Base-by-base conservation (phyloP, 106 monocot species). In the Phalaenopsis equestris region DNA sequence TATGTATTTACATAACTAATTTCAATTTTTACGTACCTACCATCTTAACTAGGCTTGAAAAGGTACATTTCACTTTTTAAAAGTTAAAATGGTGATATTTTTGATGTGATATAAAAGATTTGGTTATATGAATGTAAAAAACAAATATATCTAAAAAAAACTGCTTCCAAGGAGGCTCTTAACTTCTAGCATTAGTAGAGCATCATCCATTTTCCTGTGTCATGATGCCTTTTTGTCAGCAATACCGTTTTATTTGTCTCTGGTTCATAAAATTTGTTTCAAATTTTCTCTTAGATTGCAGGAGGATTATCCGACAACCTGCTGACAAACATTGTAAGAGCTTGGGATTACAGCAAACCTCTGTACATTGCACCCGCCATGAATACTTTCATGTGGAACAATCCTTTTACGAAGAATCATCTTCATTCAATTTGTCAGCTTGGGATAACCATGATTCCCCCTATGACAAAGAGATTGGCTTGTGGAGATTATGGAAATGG, bases 371-470 rank as follows among this genome's bases (percentile, higher is more conserved):
- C 98, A n/a, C 98, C 98, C 17, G 90, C 94, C 12, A 94, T 99
- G 98, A 99, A 99, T 82, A 93, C 98, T 23, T 90, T 94, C 67
- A 99, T 99, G 98, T 99, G 94, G 94, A 93, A 88, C 77, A 99
- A 94, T 74, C 91, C 94, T 61, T 93, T 99, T 52, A 94, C 94
- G 7, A 83, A 87, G 55, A 86, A 80, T 6, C 98, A 99, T 61
- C 79, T 99, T 37, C 84, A 84, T 12, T 41, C 83, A 21, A 85
- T 95, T 41, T 48, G 46, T 16, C 75, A 87, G 72, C 87, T 99
- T 10, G 94, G 93, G 21, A 86, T 99, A 36, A 73, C 70, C 15
- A 67, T 90, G 48, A 87, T 99, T 38, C 89, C 90, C 43, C 94
- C 98, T 2, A 83, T 95, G 55, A 88, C 94, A 2, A 99, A 94